Evolutionary conservation across 805 yeast species (phyloP).

Genomic region (Crinitomyces ghanaensis): DNA sequence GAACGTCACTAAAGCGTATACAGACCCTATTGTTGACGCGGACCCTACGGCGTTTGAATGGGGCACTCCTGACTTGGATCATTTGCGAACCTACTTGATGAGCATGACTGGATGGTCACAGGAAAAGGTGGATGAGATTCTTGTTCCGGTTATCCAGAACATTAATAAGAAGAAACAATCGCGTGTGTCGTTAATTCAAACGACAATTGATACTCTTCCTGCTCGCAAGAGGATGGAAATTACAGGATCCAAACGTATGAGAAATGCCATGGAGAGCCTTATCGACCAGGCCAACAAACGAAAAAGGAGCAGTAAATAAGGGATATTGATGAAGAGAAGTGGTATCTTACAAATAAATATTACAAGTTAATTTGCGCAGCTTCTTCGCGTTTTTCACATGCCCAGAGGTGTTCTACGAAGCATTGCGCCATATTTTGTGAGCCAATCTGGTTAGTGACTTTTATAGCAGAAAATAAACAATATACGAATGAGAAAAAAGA

Average conservation of each 20-base stretch:
- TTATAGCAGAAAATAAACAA: not conserved
- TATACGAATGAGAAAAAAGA: too few relatives aligned
- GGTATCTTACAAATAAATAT: not conserved
- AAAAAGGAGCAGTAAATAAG: conserved; percentile 1
- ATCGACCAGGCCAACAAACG: conserved; percentile 6
- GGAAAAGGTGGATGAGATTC: conserved; percentile 63
- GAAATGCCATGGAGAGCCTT: conserved; percentile 13
- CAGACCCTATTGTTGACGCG: conserved; percentile 70
- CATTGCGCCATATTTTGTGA: too few relatives aligned
- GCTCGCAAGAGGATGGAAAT: conserved; percentile 17
- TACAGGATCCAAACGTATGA: conserved; percentile 19
- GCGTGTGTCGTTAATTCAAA: conserved; percentile 11
- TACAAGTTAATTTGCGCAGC: too few relatives aligned
- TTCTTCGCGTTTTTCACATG: too few relatives aligned
- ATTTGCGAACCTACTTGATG: conserved; percentile 57
- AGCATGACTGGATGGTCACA: conserved; percentile 70
- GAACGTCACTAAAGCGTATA: conserved; percentile 61
- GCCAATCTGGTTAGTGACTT: not conserved
- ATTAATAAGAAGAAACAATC: conserved; percentile 36
- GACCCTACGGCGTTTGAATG: conserved; percentile 72
- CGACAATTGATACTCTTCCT: conserved; percentile 17
- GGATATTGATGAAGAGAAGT: not conserved
- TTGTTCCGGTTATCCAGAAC: conserved; percentile 75
- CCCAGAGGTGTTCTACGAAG: too few relatives aligned
- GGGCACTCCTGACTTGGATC: conserved; percentile 84